Percentiles rank a stretch among this genome's conserved stretches.
Evolutionary conservation across 371 early-diverging fungal genomes (phyloP).

Genomic region (Nematocida homosporus): DNA sequence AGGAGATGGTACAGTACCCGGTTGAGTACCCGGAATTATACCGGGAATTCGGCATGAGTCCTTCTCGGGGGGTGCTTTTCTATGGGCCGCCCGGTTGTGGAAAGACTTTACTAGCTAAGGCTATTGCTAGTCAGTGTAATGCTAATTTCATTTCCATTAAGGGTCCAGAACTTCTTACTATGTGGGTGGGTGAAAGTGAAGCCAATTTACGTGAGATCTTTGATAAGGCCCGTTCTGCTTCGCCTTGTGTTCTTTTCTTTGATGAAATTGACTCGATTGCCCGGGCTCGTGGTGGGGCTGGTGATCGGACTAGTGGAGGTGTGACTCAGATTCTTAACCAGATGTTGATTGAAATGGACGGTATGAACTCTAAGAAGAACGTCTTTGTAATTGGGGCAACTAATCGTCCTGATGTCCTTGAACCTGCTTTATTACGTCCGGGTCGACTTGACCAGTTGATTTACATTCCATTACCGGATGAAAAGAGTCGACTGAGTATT

Average conservation of each 20-base stretch:
- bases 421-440: slow-evolving; percentile 86
- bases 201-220: slow-evolving; percentile 98
- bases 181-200: slow-evolving; percentile 99
- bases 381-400: slow-evolving; percentile 89
- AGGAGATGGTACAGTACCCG: slow-evolving; percentile 98
- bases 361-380: slow-evolving; percentile 96
- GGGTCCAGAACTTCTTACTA: slow-evolving; percentile 97
- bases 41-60: slow-evolving; percentile 98
- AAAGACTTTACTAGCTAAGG: slow-evolving; percentile 98
- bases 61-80: slow-evolving; percentile 97
- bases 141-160: slow-evolving; percentile 99
- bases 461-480: slow-evolving; percentile 75
- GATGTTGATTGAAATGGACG: slow-evolving; percentile 99
- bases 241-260: slow-evolving; percentile 99
- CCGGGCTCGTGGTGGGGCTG: slow-evolving; percentile 81
- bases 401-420: slow-evolving; percentile 85
- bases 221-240: slow-evolving; percentile 96
- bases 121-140: slow-evolving; percentile 98
- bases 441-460: slow-evolving; percentile 84
- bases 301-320: slow-evolving; percentile 89
- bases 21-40: slow-evolving; percentile 99
- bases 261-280: slow-evolving; percentile 99
- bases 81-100: slow-evolving; percentile 99
- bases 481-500: slow-evolving; percentile 78
- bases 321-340: slow-evolving; percentile 88